Conservation (phyloP, 2,329 filamentous ascomycete species). For the Fusarium robinianum region DNA sequence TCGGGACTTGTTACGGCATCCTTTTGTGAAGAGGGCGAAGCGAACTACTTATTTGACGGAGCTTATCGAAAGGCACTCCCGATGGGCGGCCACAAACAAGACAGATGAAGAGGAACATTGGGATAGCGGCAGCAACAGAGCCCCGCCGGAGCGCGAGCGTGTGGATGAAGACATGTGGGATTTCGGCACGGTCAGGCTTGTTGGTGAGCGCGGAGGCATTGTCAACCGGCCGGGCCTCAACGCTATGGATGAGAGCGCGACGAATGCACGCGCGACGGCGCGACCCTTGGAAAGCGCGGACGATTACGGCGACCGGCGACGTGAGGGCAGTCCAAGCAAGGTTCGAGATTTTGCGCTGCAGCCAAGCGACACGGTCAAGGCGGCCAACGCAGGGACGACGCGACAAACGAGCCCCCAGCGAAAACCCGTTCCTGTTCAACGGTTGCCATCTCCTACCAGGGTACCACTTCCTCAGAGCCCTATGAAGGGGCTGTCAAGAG, state of each 20-base stretch:
- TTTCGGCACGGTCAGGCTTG: slow-evolving; percentile 90
- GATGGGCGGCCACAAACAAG: slow-evolving; percentile 84
- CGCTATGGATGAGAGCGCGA: slow-evolving; percentile 78
- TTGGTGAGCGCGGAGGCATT: slow-evolving; percentile 66
- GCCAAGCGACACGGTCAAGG: slow-evolving; percentile 61
- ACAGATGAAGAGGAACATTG: slow-evolving; percentile 65
- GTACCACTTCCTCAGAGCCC: slow-evolving; percentile 59
- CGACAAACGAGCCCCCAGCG: slow-evolving; percentile 65
- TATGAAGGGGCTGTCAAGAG: slow-evolving; percentile 37
- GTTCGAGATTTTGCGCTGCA: slow-evolving; percentile 50
- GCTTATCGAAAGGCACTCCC: slow-evolving; percentile 85
- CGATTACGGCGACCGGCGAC: slow-evolving; percentile 57
- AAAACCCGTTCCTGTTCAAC: slow-evolving; percentile 52
- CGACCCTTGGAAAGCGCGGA: slow-evolving; percentile 53
- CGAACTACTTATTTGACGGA: slow-evolving; percentile 97
- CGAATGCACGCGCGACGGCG: slow-evolving; percentile 73
- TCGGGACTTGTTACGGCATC: slow-evolving; percentile 83
- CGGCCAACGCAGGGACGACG: slow-evolving; percentile 51
- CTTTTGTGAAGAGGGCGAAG: slow-evolving; percentile 89
- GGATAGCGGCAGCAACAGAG: slow-evolving; percentile 61
- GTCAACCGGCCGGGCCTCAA: slow-evolving; percentile 62
- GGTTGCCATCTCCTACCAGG: slow-evolving; percentile 57
- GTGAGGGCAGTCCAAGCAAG: slow-evolving; percentile 59
- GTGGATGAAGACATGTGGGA: slow-evolving; percentile 92
- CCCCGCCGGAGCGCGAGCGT: slow-evolving; percentile 57